Percentiles rank a stretch among this genome's conserved stretches.
Conservation (phyloP, 768 basidiomycete genomes). For the Zangia roseola region DNA sequence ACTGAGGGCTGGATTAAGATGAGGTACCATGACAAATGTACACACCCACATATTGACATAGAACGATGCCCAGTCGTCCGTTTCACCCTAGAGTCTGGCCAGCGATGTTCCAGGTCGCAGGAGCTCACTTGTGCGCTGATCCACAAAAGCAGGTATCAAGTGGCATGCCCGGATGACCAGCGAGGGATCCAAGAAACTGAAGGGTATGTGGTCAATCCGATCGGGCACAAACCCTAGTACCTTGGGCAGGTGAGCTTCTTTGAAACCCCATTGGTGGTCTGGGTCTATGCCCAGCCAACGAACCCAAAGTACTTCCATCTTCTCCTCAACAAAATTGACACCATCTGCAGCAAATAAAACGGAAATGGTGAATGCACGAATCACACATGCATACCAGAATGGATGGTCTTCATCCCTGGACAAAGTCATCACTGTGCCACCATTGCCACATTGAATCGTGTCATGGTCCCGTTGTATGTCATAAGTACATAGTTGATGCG, state of each 20-base stretch:
- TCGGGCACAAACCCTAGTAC: not conserved
- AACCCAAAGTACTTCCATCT: not conserved
- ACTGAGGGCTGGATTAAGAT: not conserved
- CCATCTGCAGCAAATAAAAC: not conserved
- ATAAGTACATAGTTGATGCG: constrained; percentile 4
- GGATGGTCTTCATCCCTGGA: constrained; percentile 5
- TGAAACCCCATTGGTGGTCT: not conserved
- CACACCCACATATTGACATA: no score
- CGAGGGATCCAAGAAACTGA: no score
- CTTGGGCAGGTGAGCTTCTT: not conserved
- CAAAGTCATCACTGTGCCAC: not conserved
- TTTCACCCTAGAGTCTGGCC: not conserved
- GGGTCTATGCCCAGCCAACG: not conserved
- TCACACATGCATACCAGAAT: not conserved
- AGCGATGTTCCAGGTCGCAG: not conserved
- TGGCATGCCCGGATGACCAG: not conserved
- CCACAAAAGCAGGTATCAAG: not conserved
- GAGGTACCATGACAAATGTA: no score
- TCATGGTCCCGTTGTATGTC: not conserved
- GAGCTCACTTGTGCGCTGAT: not conserved
- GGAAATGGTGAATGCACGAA: not conserved
- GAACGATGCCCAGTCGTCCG: not conserved
- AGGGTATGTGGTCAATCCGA: not conserved
- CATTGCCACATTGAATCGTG: not conserved
- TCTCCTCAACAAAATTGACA: not conserved